A percentile compares a stretch with the other conserved stretches of the same genome.
phyloP scores from a whole-genome alignment of 139 green algal species.

The Bryopsis sp. region DNA sequence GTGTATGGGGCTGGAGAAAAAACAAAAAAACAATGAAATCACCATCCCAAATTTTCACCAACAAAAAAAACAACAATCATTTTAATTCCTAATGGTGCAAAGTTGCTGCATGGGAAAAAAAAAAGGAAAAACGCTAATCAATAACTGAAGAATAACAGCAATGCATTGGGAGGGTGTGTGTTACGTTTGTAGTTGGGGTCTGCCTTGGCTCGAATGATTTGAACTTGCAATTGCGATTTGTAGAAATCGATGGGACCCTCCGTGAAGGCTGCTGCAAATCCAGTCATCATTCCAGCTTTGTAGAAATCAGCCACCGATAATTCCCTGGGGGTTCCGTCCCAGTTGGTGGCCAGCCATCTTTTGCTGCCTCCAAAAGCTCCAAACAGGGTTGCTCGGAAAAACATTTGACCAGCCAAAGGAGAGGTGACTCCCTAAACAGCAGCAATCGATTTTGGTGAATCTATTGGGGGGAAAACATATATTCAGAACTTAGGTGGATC shows the following conservation, averaged over 20 bases:
- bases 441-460: constrained; percentile 2
- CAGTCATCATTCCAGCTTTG: constrained; percentile 69
- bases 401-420: constrained; percentile 86
- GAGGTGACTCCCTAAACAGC: constrained; percentile 71
- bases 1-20: constrained; percentile 68
- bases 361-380: constrained; percentile 73
- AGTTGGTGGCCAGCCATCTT: constrained; percentile 66
- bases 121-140: no score
- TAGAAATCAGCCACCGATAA: constrained; percentile 38
- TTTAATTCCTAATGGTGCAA: neutral
- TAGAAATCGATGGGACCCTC: constrained; percentile 94
- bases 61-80: neutral
- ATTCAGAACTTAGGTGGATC: no score
- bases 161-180: no score
- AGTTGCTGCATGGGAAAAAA: neutral
- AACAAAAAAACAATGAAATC: neutral
- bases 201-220: constrained; percentile 73
- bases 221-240: constrained; percentile 91
- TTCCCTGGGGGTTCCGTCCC: constrained; percentile 49
- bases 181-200: constrained; percentile 76
- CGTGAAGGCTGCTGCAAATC: constrained; percentile 74
- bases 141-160: no score
- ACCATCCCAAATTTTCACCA: neutral
- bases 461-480: neutral
- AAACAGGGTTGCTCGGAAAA: constrained; percentile 85